Evolutionary conservation across 1,284 basidiomycete species (phyloP).

Genomic region (Puccinia novopanici): DNA sequence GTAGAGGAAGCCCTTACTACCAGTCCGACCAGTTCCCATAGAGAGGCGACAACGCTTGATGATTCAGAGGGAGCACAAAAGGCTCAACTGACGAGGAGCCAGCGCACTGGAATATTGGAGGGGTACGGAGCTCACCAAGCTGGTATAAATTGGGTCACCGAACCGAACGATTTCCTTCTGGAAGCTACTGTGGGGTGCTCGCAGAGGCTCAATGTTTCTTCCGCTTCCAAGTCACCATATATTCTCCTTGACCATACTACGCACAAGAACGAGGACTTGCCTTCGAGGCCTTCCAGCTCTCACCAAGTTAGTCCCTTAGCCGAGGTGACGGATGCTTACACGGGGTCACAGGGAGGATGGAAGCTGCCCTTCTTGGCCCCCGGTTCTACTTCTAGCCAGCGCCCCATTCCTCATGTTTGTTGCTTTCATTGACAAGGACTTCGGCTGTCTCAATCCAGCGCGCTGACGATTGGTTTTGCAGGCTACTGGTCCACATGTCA

Average conservation of each 20-base stretch:
- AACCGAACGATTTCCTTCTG: neutral
- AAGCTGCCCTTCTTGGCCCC: constrained; percentile 3
- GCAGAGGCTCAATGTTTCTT: neutral
- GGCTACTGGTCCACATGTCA: neutral
- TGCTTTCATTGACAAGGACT: neutral
- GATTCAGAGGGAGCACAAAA: neutral
- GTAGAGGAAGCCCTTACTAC: too few relatives aligned
- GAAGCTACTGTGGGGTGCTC: neutral
- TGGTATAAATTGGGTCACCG: neutral
- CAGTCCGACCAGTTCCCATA: neutral
- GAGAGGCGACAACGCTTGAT: neutral
- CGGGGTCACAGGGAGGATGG: constrained; percentile 48
- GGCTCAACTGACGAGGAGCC: neutral
- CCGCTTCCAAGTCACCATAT: neutral
- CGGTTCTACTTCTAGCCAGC: neutral
- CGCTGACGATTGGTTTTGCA: neutral
- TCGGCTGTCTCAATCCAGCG: neutral
- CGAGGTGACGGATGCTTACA: constrained; percentile 50
- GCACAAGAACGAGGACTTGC: neutral
- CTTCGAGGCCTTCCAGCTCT: neutral
- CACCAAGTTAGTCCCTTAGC: constrained; percentile 38
- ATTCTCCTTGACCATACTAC: neutral
- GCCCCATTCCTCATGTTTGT: constrained; percentile 7
- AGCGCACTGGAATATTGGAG: neutral
- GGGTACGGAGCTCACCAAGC: neutral